Base-by-base conservation (phyloP, 2,329 filamentous ascomycete genomes). In the Sarocladium oryzae region DNA sequence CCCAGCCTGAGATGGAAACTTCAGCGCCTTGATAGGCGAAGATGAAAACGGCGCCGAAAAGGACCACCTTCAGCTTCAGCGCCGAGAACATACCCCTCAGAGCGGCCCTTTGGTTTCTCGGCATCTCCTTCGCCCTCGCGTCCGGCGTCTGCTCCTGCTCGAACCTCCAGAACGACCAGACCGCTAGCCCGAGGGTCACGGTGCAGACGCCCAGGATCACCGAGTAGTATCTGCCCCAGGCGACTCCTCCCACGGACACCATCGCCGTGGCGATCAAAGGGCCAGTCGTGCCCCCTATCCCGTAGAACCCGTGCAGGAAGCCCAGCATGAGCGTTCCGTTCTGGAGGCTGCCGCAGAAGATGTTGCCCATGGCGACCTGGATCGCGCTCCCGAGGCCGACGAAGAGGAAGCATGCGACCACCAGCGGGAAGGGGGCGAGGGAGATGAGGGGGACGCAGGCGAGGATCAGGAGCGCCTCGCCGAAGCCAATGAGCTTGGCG, bases 11-110 rank as follows among this genome's bases (percentile, higher is more conserved):
- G 56, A 92, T 88, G 53, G 84, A 84, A 15, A 95, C 88, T 67
- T 95, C 89, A 32, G 86, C 85, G 30, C 88, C 89, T 66, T 93
- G 88, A 65, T 95, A 95, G 23, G 84, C 81, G 64, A 95, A 93
- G 65, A 93, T 87, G 71, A 93, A 93, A 9, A 89, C 65, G 0
- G 88, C 85, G 2, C 88, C 87, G 0, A 93, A 74, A 1, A 93
- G 67, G 0, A 90, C 88, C 4, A 83, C 75, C 28, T 79, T 63
- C 70, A 74, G 60, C 66, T 71, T 68, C 63, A 78, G 64, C 54
- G 72, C 70, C 60, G 76, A 56, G 45, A 77, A 59, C 72, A 79
- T 73, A 49, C 69, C 70, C 9, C 66, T 58, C 21, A 73, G 55
- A 37, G 67, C 61, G 8, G 60, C 59, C 33, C 56, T 38, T 32